Evolutionary conservation across 805 yeast genomes (phyloP).

Genomic region (Zygotorulaspora sp.): DNA sequence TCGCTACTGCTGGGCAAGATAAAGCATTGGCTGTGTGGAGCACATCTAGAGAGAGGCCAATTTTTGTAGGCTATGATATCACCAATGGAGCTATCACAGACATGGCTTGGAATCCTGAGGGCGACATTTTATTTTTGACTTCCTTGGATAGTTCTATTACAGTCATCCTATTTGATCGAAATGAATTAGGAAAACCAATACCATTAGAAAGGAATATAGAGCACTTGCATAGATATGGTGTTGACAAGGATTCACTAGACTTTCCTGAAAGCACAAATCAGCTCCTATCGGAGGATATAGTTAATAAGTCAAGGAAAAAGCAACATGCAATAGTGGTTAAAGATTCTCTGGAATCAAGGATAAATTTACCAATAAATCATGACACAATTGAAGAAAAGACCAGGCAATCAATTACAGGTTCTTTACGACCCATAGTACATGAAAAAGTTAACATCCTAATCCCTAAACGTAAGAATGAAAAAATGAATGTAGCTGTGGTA

Average conservation of each 20-base stretch:
- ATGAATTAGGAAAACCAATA: conserved; percentile 58
- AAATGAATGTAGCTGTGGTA: conserved; percentile 51
- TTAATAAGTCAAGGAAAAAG: conserved; percentile 35
- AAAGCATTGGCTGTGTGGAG: conserved; percentile 85
- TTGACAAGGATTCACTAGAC: conserved; percentile 74
- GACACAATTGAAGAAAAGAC: conserved; percentile 1
- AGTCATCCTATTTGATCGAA: conserved; percentile 54
- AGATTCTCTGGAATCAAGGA: conserved; percentile 12
- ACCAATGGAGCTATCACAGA: conserved; percentile 79
- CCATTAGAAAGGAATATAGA: conserved; percentile 63
- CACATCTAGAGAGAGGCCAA: conserved; percentile 68
- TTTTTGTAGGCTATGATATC: conserved; percentile 74
- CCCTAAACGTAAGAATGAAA: conserved; percentile 30
- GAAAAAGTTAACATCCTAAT: conserved; percentile 24
- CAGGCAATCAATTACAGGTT: conserved; percentile 1
- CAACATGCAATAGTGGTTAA: conserved; percentile 1
- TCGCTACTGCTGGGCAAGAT: conserved; percentile 98
- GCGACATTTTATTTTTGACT: conserved; percentile 64
- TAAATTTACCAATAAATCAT: conserved; percentile 3
- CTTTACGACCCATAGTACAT: conserved; percentile 10
- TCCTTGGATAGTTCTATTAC: conserved; percentile 84
- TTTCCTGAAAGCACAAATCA: conserved; percentile 87
- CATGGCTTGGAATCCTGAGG: conserved; percentile 83
- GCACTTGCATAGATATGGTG: conserved; percentile 79
- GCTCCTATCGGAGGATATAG: conserved; percentile 62